Evolutionary conservation across 441 rosid genomes (phyloP), one percentile per base, ranked within the genome.

Genomic region (Euphorbia celastroides): DNA sequence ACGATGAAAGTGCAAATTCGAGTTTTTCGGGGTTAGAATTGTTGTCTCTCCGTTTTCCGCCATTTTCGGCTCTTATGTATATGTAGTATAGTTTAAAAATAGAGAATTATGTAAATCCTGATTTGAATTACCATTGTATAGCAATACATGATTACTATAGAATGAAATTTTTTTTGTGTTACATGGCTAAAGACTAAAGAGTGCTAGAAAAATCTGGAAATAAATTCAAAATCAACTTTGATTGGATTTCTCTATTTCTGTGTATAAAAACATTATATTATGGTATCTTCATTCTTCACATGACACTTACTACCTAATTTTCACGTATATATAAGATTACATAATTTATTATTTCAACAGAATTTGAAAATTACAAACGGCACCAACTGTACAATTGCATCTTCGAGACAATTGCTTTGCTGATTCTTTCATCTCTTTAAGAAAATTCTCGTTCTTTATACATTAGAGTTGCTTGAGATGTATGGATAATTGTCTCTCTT

Each of bases 361-460:
- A 23, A 48, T 10, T n/a, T 8, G 22, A 51, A 62, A 26, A 54
- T 26, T 27, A 16, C 10, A 68, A 44, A 41, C 14, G 19, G 48
- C 32, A 52, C 38, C 44, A 51, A 27, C 78, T 77, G 63, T 77
- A 80, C 82, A 75, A n/a, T n/a, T 27, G 55, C 52, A 63, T 25
- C 63, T 57, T 34, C 8, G 54, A 62, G 61, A 67, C 70, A 66
- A 59, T 54, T 41, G 31, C 51, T 44, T 6, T 60, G 57, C 30
- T 20, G 59, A 66, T 67, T 51, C 20, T 67, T 44, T 10, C 63
- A 57, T 70, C 57, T 72, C 76, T 46, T 50, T 48, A 32, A 31
- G 68, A 62, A 61, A 68, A 41, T 30, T 17, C 26, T 7, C 31
- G 28, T n/a, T 44, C 57, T 55, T 74, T 71, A 71, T 52, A 67